phyloP scores from a whole-genome alignment of 192 early-diverging fungal species.

The Dissophora globulifera region DNA sequence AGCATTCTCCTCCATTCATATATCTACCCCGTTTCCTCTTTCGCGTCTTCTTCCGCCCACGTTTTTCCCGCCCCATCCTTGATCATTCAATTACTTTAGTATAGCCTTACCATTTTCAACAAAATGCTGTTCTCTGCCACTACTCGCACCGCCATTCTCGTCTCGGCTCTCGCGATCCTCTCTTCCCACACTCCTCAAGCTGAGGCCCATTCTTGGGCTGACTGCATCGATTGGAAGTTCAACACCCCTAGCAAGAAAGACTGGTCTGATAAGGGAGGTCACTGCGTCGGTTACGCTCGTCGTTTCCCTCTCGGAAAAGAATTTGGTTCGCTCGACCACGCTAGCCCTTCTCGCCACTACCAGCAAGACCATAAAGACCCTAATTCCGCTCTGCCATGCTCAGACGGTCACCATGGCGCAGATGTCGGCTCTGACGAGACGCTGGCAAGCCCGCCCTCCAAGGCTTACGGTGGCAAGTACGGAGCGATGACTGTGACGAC shows the following conservation, averaged over 20 bases:
- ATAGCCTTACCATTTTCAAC: too few relatives aligned
- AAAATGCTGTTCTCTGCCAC: constrained; percentile 23
- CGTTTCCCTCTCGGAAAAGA: constrained; percentile 16
- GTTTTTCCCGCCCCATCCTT: not conserved
- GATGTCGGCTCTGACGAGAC: constrained; percentile 41
- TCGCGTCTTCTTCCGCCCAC: not conserved
- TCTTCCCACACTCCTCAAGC: constrained; percentile 7
- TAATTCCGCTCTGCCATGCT: constrained; percentile 36
- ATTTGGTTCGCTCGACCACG: constrained; percentile 28
- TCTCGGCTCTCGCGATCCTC: constrained; percentile 32
- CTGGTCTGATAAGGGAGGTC: constrained; percentile 25
- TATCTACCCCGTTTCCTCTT: too few relatives aligned
- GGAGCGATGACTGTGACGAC: constrained; percentile 22
- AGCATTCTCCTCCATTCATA: too few relatives aligned
- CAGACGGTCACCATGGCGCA: constrained; percentile 22
- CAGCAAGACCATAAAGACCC: constrained; percentile 45
- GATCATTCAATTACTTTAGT: too few relatives aligned
- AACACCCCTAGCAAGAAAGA: constrained; percentile 19
- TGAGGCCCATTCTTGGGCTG: constrained; percentile 50
- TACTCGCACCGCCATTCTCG: constrained; percentile 22
- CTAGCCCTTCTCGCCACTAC: constrained; percentile 41
- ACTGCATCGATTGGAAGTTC: constrained; percentile 45
- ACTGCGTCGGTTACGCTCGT: constrained; percentile 31
- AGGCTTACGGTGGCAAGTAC: constrained; percentile 35
- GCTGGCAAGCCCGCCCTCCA: not conserved